Evolutionary conservation across 805 yeast species (phyloP), one percentile per base, ranked within the genome.

Genomic region (Lachancea waltii): DNA sequence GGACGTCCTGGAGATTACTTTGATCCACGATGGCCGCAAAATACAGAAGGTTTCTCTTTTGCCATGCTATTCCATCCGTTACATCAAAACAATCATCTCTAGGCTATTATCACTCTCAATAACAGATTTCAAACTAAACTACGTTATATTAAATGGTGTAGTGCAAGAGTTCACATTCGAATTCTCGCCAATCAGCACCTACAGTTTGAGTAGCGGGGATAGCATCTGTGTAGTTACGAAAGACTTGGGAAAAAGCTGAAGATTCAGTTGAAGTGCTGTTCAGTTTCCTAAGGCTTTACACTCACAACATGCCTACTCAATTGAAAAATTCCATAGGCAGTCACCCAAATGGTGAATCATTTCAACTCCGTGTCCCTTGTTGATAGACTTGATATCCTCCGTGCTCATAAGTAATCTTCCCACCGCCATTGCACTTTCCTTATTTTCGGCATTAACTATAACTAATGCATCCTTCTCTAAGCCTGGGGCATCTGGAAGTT

Each of bases 281-380:
- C 25, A 22, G 25, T 11, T 11, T 11, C 18, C 15, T 18, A 15
- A 7, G 5, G 14, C 7, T 5, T 10, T 11, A 19, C 13, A 13
- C 24, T 18, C 14, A 11, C 16, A 4, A 14, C 18, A 21, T 7
- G 15, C 21, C 48, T 53, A 70, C 35, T 72, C 79, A 33, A 72
- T 70, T 29, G 66, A 62, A 51, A 79, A 73, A 45, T 68, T 67
- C 92, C 92, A 84, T 50, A 89, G 68, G 4, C 95, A 95, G 63
- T 89, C 97, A 32, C 95, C 95, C 49, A 89, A 66, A 57, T 83
- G 79, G 51, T 84, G 89, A 43, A 82, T 64, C 54, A 87, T 66
- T 54, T 87, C 95, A 40, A 90, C 77, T 54, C 96, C 97, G 44
- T 84, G 79, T 30, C 94, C 95, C 62, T 89, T 89, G 60, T 89